A percentile compares a stretch with the other conserved stretches of the same genome.
Conservation (phyloP, 2,329 filamentous ascomycete genomes). For the Paraconiothyrium brasiliense region DNA sequence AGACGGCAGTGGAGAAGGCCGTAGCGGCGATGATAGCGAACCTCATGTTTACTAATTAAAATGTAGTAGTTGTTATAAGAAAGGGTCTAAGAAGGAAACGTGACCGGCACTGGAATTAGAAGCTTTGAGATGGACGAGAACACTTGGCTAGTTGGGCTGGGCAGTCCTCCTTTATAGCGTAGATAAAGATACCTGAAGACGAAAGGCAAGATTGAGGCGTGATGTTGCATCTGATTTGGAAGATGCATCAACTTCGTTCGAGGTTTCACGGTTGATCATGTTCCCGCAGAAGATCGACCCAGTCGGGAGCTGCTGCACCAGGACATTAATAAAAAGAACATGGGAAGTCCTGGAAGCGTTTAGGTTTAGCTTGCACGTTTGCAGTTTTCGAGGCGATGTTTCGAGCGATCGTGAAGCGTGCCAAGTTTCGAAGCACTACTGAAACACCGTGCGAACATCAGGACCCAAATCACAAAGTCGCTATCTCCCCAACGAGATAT, state of each 20-base stretch:
- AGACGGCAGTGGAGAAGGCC: constrained; percentile 38
- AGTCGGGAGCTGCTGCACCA: constrained; percentile 13
- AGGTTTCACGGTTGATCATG: constrained; percentile 35
- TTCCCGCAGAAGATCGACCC: constrained; percentile 20
- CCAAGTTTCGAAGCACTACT: constrained; percentile 35
- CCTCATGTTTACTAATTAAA: constrained; percentile 36
- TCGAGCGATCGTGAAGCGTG: constrained; percentile 32
- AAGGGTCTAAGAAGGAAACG: constrained; percentile 26
- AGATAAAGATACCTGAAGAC: neutral
- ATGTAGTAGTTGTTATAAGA: neutral
- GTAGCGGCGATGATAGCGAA: constrained; percentile 39
- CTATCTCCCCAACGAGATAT: neutral
- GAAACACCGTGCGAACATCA: constrained; percentile 37
- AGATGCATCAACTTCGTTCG: constrained; percentile 33
- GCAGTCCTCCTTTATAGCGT: constrained; percentile 28
- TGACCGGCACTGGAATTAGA: constrained; percentile 43
- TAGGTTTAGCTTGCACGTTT: constrained; percentile 22
- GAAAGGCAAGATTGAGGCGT: neutral
- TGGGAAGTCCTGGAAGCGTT: constrained; percentile 26
- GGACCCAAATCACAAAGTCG: neutral
- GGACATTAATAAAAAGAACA: constrained; percentile 20
- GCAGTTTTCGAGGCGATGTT: constrained; percentile 28
- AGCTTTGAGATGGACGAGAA: constrained; percentile 25
- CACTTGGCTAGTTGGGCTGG: constrained; percentile 11
- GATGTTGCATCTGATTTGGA: constrained; percentile 27